Evolutionary conservation across 495 filamentous ascomycete genomes (phyloP).

Genomic region (Trichoderma asperelloides): DNA sequence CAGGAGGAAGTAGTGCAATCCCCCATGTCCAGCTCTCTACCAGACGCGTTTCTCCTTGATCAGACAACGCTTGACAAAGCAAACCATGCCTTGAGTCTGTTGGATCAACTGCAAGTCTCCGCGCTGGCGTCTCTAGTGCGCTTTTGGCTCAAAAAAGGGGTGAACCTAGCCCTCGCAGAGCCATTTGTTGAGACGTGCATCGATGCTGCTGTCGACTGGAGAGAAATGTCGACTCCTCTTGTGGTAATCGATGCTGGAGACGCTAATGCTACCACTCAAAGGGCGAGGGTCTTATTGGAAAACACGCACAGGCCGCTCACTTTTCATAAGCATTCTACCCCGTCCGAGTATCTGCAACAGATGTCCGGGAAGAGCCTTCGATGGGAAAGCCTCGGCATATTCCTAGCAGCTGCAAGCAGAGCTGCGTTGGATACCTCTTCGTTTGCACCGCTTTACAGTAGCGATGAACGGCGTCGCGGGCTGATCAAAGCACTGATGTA

Average conservation of each 20-base stretch:
- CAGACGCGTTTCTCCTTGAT: background rate
- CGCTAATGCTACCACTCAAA: background rate
- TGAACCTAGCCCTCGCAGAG: background rate
- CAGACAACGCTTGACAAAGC: background rate
- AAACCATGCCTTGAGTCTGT: background rate
- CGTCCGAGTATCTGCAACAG: slow-evolving; percentile 25
- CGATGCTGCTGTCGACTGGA: background rate
- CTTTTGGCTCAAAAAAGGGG: background rate
- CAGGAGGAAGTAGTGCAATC: background rate
- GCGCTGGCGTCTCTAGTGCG: slow-evolving; percentile 1
- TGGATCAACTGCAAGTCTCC: background rate
- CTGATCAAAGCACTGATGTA: slow-evolving; percentile 24
- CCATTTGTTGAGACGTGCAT: background rate
- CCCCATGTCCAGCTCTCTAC: background rate
- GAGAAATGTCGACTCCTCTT: background rate
- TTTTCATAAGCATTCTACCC: slow-evolving; percentile 17
- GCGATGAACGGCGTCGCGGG: slow-evolving; percentile 21
- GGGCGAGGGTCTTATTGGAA: slow-evolving; percentile 20
- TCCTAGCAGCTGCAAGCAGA: slow-evolving; percentile 29
- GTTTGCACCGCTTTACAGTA: slow-evolving; percentile 26
- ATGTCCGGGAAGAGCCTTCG: slow-evolving; percentile 27
- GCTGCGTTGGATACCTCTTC: slow-evolving; percentile 28
- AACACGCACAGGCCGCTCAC: slow-evolving; percentile 27
- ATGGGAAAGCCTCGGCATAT: slow-evolving; percentile 36
- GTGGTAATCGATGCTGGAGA: background rate